phyloP scores from a whole-genome alignment of 768 basidiomycete genomes.

The Dioszegia aurantiaca region DNA sequence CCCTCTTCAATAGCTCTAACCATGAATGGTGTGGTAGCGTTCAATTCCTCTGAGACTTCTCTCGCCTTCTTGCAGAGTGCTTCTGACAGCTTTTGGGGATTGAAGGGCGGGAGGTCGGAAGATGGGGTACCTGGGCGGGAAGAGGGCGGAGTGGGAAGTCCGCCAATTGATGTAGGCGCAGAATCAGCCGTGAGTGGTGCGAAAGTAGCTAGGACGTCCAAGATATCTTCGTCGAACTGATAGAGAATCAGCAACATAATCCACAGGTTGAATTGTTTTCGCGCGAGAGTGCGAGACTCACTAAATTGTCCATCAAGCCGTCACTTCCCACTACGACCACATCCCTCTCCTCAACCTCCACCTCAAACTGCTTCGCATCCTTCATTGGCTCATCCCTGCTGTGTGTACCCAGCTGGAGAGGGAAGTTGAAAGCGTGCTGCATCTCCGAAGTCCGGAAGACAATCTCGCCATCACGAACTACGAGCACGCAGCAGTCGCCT shows the following conservation, averaged over 20 bases:
- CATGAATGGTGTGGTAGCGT: constrained; percentile 67
- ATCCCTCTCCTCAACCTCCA: constrained; percentile 54
- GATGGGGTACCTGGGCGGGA: constrained; percentile 12
- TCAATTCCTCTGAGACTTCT: constrained; percentile 37
- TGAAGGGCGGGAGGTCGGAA: constrained; percentile 34
- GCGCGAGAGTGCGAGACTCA: no score
- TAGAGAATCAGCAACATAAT: background rate
- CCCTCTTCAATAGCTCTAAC: constrained; percentile 73
- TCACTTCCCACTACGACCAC: constrained; percentile 51
- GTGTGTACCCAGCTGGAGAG: constrained; percentile 52
- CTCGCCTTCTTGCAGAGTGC: constrained; percentile 48
- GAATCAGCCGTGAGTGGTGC: constrained; percentile 21
- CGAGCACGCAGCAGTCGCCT: constrained; percentile 67
- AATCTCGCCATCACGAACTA: constrained; percentile 70
- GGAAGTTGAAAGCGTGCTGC: constrained; percentile 70
- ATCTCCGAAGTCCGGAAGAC: constrained; percentile 87
- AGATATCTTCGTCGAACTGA: constrained; percentile 52
- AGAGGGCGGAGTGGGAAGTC: constrained; percentile 18
- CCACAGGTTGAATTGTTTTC: no score
- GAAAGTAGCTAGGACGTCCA: constrained; percentile 49
- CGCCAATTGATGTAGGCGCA: constrained; percentile 10
- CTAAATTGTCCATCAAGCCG: constrained; percentile 52
- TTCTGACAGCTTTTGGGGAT: constrained; percentile 49
- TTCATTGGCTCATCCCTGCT: constrained; percentile 62
- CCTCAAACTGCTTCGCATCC: constrained; percentile 64